Evolutionary conservation across 2,329 filamentous ascomycete species (phyloP).

Genomic region (Scedosporium minutisporum): DNA sequence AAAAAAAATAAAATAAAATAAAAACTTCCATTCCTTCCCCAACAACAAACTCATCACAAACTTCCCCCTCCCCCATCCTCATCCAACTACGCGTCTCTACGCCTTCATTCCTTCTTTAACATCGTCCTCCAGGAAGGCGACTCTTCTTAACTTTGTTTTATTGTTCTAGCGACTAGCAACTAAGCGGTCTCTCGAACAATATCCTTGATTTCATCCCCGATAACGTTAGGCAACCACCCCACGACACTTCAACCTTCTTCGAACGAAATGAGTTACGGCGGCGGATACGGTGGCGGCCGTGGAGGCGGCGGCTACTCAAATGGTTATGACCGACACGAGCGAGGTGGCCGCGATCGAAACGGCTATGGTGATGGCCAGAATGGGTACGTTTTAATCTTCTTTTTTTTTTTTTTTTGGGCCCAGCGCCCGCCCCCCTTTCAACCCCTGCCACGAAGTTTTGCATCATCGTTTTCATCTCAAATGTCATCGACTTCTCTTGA

Average conservation of each 20-base stretch:
- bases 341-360: constrained; percentile 32
- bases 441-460: not conserved
- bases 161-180: constrained; percentile 1
- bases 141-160: not conserved
- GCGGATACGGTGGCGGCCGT: constrained; percentile 19
- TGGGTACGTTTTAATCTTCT: constrained; percentile 21
- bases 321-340: constrained; percentile 28
- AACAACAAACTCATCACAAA: not conserved
- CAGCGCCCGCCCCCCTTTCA: no score
- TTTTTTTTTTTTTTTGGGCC: not conserved
- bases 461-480: no score
- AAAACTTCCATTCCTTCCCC: not conserved
- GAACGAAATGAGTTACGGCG: constrained; percentile 14
- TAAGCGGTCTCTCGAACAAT: constrained; percentile 3
- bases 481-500: no score
- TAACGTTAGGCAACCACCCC: not conserved
- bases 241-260: not conserved
- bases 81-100: not conserved
- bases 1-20: not conserved
- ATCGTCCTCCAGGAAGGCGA: not conserved
- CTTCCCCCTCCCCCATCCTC: not conserved
- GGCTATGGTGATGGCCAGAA: constrained; percentile 34
- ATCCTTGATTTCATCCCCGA: not conserved
- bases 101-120: not conserved
- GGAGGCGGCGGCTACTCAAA: constrained; percentile 20